Percentiles rank a stretch among this genome's conserved stretches.
Evolutionary conservation across 2,329 filamentous ascomycete genomes (phyloP).

Genomic region (Diaporthe australafricana): DNA sequence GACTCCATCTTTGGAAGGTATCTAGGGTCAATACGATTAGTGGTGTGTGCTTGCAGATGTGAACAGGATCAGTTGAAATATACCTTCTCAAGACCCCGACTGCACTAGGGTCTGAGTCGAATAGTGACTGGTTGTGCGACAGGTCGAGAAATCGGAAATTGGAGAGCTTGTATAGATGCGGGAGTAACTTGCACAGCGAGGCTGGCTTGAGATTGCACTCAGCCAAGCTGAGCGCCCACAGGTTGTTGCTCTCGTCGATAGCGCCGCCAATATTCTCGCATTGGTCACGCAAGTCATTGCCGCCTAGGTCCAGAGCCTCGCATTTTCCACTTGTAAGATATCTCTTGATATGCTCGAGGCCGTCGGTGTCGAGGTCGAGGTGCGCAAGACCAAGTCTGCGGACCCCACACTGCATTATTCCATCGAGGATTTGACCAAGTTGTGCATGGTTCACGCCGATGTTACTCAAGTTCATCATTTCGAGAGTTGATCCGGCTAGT

Average conservation of each 20-base stretch:
- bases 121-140: conserved; percentile 88
- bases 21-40: conserved; percentile 48
- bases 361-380: conserved; percentile 80
- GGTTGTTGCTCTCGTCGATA: conserved; percentile 64
- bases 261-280: conserved; percentile 65
- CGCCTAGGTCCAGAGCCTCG: conserved; percentile 88
- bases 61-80: conserved; percentile 42
- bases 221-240: conserved; percentile 88
- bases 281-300: conserved; percentile 76
- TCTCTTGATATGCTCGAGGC: conserved; percentile 78
- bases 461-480: conserved; percentile 85
- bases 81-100: conserved; percentile 80
- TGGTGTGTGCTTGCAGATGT: neutral
- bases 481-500: conserved; percentile 79
- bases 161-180: conserved; percentile 75
- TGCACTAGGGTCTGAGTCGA: conserved; percentile 78
- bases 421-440: conserved; percentile 83
- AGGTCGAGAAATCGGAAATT: conserved; percentile 91
- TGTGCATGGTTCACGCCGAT: conserved; percentile 79
- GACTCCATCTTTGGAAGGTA: conserved; percentile 82
- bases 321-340: conserved; percentile 84
- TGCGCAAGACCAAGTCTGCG: conserved; percentile 84
- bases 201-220: conserved; percentile 84
- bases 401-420: conserved; percentile 81
- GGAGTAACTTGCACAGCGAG: conserved; percentile 80